Evolutionary conservation across 805 yeast species (phyloP), one percentile per base, ranked within the genome.

Genomic region (Zygoascus tannicola): DNA sequence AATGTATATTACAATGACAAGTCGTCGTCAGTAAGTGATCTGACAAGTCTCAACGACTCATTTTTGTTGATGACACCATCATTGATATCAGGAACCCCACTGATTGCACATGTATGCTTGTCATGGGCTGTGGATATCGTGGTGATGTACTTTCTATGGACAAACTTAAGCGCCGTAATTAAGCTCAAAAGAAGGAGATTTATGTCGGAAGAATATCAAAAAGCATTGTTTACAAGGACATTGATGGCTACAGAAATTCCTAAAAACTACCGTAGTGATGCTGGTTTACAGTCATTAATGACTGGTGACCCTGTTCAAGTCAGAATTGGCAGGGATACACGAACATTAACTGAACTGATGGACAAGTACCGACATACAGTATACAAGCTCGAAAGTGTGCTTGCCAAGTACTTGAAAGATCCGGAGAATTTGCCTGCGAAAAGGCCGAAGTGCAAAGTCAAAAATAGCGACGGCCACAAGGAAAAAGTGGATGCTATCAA

Each of bases 31-130:
- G 49, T 54, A 12, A 47, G 50, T 2, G 46, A 50, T 16, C 50
- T 60, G 15, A 44, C 57, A 14, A 48, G 50, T 18, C 40, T 55
- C 5, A 65, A 64, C 38, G 62, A 65, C 4, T 38, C 34, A 3
- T 57, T 65, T 40, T 43, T 62, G 15, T 50, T 63, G 10, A 56
- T 63, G 57, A 66, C 69, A 3, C 69, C 69, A 1, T 50, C 63
- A 1, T 49, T 60, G 30, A 46, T 65, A 5, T 33, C 52, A 1
- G 62, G 63, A 4, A 42, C 28, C 5, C 59, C 65, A 20, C 47
- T 65, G 50, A 46, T 55, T 2, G 57, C 65, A 14, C 69, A 65
- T 39, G 58, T 62, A 2, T 60, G 55, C 16, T 48, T 63, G 18
- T 63, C 62, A 10, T 65, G 63, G 56, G 48, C 53, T 22, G 41